A percentile compares a stretch with the other conserved stretches of the same genome.
phyloP scores from a whole-genome alignment of 148 eudicot genomes.

The Chenopodium album region DNA sequence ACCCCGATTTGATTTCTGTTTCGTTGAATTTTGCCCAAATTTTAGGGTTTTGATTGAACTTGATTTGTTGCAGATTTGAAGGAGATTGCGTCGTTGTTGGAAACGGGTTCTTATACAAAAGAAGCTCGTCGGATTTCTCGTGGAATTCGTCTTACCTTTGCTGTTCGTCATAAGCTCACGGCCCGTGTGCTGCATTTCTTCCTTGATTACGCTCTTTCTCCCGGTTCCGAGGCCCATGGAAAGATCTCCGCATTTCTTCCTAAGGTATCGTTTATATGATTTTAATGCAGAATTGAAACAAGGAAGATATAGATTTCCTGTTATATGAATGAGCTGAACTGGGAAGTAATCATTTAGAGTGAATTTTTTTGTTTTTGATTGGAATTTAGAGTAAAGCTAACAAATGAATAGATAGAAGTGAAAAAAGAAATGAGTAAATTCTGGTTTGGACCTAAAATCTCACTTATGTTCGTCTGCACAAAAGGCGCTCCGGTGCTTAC shows the following conservation, averaged over 20 bases:
- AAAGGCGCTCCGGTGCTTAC: no score
- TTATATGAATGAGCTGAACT: not conserved
- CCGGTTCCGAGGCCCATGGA: constrained; percentile 69
- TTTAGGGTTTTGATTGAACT: constrained; percentile 19
- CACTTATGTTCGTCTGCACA: no score
- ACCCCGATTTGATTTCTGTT: not conserved
- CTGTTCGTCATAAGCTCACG: constrained; percentile 62
- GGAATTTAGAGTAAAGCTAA: no score
- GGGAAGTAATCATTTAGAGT: not conserved
- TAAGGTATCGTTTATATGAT: constrained; percentile 43
- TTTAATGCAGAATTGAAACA: not conserved
- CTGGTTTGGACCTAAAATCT: no score
- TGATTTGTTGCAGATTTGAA: constrained; percentile 55
- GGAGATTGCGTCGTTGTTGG: constrained; percentile 72
- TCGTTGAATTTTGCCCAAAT: not conserved
- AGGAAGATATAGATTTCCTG: not conserved
- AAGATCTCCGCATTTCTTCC: constrained; percentile 68
- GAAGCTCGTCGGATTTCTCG: constrained; percentile 74
- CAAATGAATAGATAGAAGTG: no score
- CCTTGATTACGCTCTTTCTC: constrained; percentile 61
- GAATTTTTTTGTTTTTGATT: not conserved
- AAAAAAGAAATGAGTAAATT: no score
- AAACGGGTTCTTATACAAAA: constrained; percentile 66
- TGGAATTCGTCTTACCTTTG: constrained; percentile 70
- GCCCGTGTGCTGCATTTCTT: constrained; percentile 54